Percentiles rank a stretch among this genome's conserved stretches.
Conservation (phyloP, 768 basidiomycete species). For the Filobasidium wieringae region DNA sequence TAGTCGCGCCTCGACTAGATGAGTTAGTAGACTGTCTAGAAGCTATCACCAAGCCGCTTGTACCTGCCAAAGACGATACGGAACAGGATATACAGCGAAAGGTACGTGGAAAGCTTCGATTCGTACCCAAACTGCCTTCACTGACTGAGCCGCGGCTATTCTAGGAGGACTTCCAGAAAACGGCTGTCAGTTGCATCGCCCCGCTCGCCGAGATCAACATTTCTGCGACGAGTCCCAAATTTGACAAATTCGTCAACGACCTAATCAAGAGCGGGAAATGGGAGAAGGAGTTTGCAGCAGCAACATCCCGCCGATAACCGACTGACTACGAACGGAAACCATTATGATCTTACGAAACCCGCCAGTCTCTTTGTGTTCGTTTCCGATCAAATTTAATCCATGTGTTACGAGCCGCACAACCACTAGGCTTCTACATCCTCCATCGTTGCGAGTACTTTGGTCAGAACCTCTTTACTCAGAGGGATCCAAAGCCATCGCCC, state of each 20-base stretch:
- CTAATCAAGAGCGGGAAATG: conserved; percentile 25
- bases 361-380: not conserved
- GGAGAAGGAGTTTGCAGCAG: conserved; percentile 13
- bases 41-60: conserved; percentile 68
- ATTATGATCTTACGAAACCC: not conserved
- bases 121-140: not conserved
- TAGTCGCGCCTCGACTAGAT: conserved; percentile 45
- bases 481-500: conserved; percentile 75
- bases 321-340: not conserved
- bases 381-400: not conserved
- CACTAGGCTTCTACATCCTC: conserved; percentile 21
- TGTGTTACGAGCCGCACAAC: not conserved
- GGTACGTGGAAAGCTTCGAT: conserved; percentile 15
- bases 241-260: conserved; percentile 66
- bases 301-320: not conserved
- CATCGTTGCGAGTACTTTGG: conserved; percentile 33
- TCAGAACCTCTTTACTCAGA: conserved; percentile 61
- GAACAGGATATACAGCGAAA: conserved; percentile 81
- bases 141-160: conserved; percentile 55
- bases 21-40: conserved; percentile 59
- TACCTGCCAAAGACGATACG: conserved; percentile 79
- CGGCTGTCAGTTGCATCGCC: conserved; percentile 74
- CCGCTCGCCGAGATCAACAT: conserved; percentile 65
- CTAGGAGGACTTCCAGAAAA: conserved; percentile 72
- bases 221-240: conserved; percentile 55